Conservation (phyloP, 2,329 filamentous ascomycete genomes). For the Aquanectria penicillioides region DNA sequence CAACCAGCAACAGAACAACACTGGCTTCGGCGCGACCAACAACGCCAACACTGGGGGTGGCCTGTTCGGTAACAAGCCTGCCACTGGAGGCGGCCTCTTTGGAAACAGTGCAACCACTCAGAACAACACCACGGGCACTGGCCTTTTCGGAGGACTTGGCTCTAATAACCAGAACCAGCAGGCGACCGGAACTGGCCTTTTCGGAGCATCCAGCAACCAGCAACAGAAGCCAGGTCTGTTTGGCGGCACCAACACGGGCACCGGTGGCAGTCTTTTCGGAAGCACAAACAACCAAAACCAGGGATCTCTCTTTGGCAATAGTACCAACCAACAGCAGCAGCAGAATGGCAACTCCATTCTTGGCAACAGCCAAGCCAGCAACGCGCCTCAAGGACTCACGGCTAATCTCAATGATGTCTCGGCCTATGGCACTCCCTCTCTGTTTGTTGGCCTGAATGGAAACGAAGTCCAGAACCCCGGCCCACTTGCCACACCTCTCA, state of each 20-base stretch:
- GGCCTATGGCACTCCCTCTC: slow-evolving; percentile 87
- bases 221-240: slow-evolving; percentile 61
- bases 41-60: slow-evolving; percentile 48
- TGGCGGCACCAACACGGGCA: slow-evolving; percentile 56
- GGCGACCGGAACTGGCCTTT: slow-evolving; percentile 58
- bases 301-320: slow-evolving; percentile 57
- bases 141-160: slow-evolving; percentile 56
- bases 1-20: slow-evolving; percentile 52
- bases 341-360: slow-evolving; percentile 68
- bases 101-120: slow-evolving; percentile 36
- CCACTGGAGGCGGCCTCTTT: slow-evolving; percentile 54
- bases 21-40: slow-evolving; percentile 46
- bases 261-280: slow-evolving; percentile 66
- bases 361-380: slow-evolving; percentile 59
- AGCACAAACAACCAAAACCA: slow-evolving; percentile 57
- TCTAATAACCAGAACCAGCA: slow-evolving; percentile 50
- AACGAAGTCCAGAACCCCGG: slow-evolving; percentile 78
- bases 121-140: slow-evolving; percentile 44
- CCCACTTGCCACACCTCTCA: slow-evolving; percentile 89
- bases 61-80: slow-evolving; percentile 32
- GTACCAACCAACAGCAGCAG: slow-evolving; percentile 59
- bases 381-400: slow-evolving; percentile 73
- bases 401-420: slow-evolving; percentile 85
- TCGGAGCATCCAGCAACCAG: slow-evolving; percentile 55
- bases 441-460: slow-evolving; percentile 79